A percentile compares a stretch with the other conserved stretches of the same genome.
Conservation (phyloP, 345 rosid species). For the Aquilaria malaccensis region DNA sequence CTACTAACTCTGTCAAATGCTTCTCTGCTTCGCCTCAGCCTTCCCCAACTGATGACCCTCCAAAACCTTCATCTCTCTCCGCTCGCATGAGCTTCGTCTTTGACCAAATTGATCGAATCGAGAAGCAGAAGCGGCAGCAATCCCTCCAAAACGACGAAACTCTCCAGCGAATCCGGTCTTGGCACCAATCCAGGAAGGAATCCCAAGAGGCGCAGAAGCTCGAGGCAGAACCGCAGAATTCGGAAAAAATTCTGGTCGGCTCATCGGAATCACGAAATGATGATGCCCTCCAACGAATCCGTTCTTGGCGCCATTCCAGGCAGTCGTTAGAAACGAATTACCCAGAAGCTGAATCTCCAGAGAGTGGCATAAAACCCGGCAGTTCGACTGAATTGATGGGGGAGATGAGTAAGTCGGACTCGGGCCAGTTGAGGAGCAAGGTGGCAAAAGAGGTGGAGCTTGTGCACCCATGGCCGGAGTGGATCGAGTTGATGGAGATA, state of each 20-base stretch:
- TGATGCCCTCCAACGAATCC: constrained; percentile 10
- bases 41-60: constrained; percentile 19
- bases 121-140: constrained; percentile 34
- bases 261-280: neutral
- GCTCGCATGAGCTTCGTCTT: constrained; percentile 87
- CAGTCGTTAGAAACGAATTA: neutral
- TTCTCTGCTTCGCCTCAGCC: constrained; percentile 25
- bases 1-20: constrained; percentile 6
- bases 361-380: neutral
- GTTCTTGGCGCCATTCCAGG: constrained; percentile 8
- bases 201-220: constrained; percentile 17
- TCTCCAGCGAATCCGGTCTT: constrained; percentile 78
- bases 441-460: constrained; percentile 41
- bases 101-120: constrained; percentile 81
- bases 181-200: constrained; percentile 65
- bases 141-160: constrained; percentile 55
- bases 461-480: constrained; percentile 98
- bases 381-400: neutral
- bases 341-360: constrained; percentile 1
- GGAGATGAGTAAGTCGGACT: neutral
- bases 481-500: constrained; percentile 91
- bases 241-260: neutral
- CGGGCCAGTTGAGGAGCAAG: constrained; percentile 20
- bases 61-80: constrained; percentile 69
- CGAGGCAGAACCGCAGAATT: neutral